These are phyloP conservation scores for Cercis canadensis DNA, from an alignment of 306 rosid species.

Conservation along the genomic window DNA sequence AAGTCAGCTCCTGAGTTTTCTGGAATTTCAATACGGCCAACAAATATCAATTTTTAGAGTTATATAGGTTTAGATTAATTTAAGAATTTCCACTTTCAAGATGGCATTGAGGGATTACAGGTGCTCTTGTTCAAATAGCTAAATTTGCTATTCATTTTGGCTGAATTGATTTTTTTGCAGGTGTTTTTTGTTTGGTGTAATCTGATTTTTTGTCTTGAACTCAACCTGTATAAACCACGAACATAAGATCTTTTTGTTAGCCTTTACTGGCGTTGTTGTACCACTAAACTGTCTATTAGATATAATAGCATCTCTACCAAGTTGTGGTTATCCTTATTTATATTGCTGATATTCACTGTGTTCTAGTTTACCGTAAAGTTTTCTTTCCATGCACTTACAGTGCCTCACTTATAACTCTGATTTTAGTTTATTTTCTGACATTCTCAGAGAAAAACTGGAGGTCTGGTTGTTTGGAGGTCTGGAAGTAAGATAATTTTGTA, in stretches of 20 bases:
- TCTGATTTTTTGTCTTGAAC: neutral
- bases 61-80: no score
- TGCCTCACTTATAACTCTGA: slow-evolving; percentile 32
- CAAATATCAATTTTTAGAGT: no score
- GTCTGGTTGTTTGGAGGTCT: slow-evolving; percentile 92
- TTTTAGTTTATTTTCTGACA: slow-evolving; percentile 23
- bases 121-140: slow-evolving; percentile 1
- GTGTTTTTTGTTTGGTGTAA: neutral
- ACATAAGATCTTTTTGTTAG: neutral
- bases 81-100: no score
- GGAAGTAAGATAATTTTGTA: slow-evolving; percentile 87
- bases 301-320: neutral
- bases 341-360: neutral
- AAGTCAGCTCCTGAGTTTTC: neutral
- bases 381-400: slow-evolving; percentile 1
- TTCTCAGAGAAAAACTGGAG: slow-evolving; percentile 92
- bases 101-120: neutral
- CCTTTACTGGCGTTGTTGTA: neutral
- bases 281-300: neutral
- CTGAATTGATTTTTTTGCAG: neutral
- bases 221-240: neutral
- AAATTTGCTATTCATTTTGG: neutral
- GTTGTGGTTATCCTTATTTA: neutral
- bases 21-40: no score
- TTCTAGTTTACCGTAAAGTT: neutral